Evolutionary conservation across 2,329 filamentous ascomycete species (phyloP).

Genomic region (Metarhizium brunneum): DNA sequence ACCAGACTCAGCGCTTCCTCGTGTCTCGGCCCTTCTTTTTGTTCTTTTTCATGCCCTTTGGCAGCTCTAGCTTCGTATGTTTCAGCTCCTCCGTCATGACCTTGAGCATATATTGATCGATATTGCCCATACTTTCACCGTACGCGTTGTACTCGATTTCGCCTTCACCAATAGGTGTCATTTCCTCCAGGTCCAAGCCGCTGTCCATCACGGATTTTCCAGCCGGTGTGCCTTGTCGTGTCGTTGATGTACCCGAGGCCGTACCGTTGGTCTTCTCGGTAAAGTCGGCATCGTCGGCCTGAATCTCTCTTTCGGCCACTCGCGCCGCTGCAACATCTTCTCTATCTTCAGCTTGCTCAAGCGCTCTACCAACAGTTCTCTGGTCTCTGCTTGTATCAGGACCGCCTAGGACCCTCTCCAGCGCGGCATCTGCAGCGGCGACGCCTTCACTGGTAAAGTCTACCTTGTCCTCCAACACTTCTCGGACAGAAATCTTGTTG

Average conservation of each 20-base stretch:
- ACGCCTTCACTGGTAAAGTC: slow-evolving; percentile 41
- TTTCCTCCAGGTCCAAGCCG: slow-evolving; percentile 21
- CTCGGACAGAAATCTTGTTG: slow-evolving; percentile 65
- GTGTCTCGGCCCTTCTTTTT: slow-evolving; percentile 52
- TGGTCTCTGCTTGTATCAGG: slow-evolving; percentile 52
- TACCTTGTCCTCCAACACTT: slow-evolving; percentile 54
- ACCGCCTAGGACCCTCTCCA: slow-evolving; percentile 74
- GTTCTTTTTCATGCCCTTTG: slow-evolving; percentile 54
- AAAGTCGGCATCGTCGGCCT: slow-evolving; percentile 80
- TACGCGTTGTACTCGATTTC: slow-evolving; percentile 49
- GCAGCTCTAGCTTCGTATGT: slow-evolving; percentile 50
- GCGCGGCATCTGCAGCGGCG: slow-evolving; percentile 68
- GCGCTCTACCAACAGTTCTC: slow-evolving; percentile 56
- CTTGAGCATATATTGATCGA: slow-evolving; percentile 68
- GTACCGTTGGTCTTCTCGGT: slow-evolving; percentile 49
- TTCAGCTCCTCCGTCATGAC: slow-evolving; percentile 56
- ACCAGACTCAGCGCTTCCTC: slow-evolving; percentile 31
- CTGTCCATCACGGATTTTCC: slow-evolving; percentile 24
- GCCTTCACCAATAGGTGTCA: slow-evolving; percentile 15
- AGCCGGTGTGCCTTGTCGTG: slow-evolving; percentile 42
- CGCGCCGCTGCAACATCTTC: slow-evolving; percentile 87
- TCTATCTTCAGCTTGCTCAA: slow-evolving; percentile 84
- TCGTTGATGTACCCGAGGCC: slow-evolving; percentile 39
- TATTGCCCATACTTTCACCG: slow-evolving; percentile 46
- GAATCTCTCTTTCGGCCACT: slow-evolving; percentile 79